phyloP scores from a whole-genome alignment of 148 eudicot genomes.

The Silene conica region DNA sequence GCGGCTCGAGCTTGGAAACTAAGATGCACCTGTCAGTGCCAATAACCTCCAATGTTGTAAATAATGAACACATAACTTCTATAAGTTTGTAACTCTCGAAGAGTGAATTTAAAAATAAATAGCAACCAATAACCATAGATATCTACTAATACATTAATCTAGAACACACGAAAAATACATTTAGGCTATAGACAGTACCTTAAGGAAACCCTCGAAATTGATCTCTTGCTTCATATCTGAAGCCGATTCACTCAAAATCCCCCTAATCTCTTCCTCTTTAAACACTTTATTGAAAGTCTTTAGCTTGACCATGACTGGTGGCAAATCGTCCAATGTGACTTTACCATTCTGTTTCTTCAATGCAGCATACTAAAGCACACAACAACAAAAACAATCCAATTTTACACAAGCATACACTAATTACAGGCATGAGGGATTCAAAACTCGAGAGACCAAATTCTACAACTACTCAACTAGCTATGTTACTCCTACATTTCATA shows the following conservation, averaged over 20 bases:
- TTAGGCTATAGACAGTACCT: constrained; percentile 37
- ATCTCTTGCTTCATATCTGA: constrained; percentile 47
- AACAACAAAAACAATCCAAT: constrained; percentile 15
- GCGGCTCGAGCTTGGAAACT: constrained; percentile 69
- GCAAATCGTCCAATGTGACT: constrained; percentile 71
- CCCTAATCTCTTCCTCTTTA: constrained; percentile 68
- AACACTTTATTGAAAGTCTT: constrained; percentile 50
- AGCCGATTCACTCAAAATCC: constrained; percentile 45
- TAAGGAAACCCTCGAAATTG: constrained; percentile 75
- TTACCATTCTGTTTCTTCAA: constrained; percentile 64
- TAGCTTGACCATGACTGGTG: constrained; percentile 57
- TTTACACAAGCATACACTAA: constrained; percentile 7
- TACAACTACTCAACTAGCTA: neutral
- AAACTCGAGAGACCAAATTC: neutral
- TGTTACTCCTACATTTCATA: neutral
- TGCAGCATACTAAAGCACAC: constrained; percentile 46
- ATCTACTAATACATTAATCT: constrained; percentile 4
- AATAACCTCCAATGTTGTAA: constrained; percentile 20
- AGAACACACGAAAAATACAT: neutral
- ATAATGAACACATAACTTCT: constrained; percentile 18
- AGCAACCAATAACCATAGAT: constrained; percentile 2
- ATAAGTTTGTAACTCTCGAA: constrained; percentile 5
- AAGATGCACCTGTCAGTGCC: constrained; percentile 60
- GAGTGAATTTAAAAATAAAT: neutral
- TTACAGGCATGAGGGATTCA: neutral